Conservation (phyloP, 148 eudicot genomes). For the Amaranthus cruentus region DNA sequence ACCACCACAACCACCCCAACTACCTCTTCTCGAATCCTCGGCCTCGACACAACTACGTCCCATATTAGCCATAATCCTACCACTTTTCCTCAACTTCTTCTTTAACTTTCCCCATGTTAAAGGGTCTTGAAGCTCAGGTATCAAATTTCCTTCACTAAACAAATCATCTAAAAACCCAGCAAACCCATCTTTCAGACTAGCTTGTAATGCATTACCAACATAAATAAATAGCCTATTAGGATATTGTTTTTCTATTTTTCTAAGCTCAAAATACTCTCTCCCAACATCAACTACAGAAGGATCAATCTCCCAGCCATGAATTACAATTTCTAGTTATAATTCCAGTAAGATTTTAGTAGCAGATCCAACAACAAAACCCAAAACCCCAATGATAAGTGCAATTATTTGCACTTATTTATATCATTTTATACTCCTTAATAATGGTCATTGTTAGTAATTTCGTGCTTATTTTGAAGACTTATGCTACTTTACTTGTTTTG, state of each 20-base stretch:
- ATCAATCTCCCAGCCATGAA: constrained; percentile 95
- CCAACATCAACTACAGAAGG: constrained; percentile 61
- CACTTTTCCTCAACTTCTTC: constrained; percentile 57
- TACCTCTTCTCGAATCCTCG: constrained; percentile 62
- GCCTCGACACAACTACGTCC: constrained; percentile 92
- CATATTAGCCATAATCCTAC: constrained; percentile 88
- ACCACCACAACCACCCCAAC: constrained; percentile 7
- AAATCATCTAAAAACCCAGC: constrained; percentile 72
- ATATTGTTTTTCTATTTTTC: constrained; percentile 39
- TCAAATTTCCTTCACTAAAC: constrained; percentile 64
- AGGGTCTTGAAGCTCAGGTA: constrained; percentile 69
- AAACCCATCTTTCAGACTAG: constrained; percentile 40
- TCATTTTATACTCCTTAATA: too few relatives aligned
- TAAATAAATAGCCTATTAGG: constrained; percentile 47
- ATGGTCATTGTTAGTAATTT: too few relatives aligned
- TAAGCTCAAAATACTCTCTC: constrained; percentile 55
- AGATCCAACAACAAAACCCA: constrained; percentile 89
- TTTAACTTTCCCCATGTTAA: constrained; percentile 63
- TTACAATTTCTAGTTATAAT: constrained; percentile 39
- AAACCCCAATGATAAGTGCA: constrained; percentile 30
- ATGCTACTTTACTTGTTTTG: too few relatives aligned
- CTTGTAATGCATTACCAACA: constrained; percentile 58
- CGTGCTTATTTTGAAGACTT: too few relatives aligned
- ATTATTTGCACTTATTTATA: too few relatives aligned
- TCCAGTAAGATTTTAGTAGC: constrained; percentile 55